These are phyloP conservation scores for Ustilago vetiveriae DNA, from an alignment of 1,284 basidiomycete species.

Conservation along the genomic window DNA sequence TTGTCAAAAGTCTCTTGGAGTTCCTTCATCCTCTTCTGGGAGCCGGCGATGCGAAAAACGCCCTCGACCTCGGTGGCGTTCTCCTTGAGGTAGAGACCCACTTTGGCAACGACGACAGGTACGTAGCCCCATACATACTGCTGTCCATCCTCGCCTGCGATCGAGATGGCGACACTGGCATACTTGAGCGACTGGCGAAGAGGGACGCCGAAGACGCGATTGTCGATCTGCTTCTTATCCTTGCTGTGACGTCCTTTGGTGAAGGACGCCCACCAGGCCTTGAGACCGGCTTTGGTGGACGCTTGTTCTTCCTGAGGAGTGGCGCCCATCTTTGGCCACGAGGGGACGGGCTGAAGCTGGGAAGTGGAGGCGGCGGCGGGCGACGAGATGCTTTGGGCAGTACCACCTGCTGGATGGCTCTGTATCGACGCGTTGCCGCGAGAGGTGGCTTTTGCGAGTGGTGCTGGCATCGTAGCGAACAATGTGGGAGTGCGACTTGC, in stretches of 20 bases:
- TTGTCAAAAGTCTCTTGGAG: constrained; percentile 89
- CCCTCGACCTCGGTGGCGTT: constrained; percentile 87
- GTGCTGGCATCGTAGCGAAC: constrained; percentile 30
- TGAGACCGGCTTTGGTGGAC: constrained; percentile 51
- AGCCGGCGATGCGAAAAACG: constrained; percentile 81
- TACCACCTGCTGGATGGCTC: constrained; percentile 28
- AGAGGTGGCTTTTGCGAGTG: constrained; percentile 35
- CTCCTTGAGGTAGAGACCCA: constrained; percentile 72
- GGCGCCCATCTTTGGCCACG: constrained; percentile 32
- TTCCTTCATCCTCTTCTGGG: constrained; percentile 92
- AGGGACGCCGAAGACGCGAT: constrained; percentile 79
- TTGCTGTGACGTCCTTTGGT: constrained; percentile 47
- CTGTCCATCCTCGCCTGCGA: constrained; percentile 73
- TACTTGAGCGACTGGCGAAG: constrained; percentile 83
- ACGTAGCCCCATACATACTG: constrained; percentile 76
- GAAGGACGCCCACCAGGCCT: constrained; percentile 60
- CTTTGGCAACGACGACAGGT: constrained; percentile 96
- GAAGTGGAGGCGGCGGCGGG: constrained; percentile 34
- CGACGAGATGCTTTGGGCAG: constrained; percentile 18
- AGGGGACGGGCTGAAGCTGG: constrained; percentile 40
- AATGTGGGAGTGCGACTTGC: not conserved
- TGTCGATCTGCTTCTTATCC: constrained; percentile 40
- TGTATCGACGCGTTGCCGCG: constrained; percentile 41
- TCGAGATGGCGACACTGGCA: constrained; percentile 92
- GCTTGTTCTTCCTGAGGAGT: constrained; percentile 51